Evolutionary conservation across 768 basidiomycete genomes (phyloP), one percentile per base, ranked within the genome.

Genomic region (Lepiota brunneoincarnata): DNA sequence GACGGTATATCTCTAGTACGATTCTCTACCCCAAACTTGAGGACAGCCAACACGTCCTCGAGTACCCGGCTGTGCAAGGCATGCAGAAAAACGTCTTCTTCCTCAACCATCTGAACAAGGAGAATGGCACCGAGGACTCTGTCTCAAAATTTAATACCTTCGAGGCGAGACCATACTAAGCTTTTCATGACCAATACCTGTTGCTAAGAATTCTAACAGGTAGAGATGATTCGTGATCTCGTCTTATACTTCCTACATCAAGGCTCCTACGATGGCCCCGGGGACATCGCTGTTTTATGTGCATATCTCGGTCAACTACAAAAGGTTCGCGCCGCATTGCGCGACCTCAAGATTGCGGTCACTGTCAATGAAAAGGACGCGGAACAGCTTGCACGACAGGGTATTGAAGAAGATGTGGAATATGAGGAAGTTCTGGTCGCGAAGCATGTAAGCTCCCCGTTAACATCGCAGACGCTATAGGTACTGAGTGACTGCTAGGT

Each of bases 81-180:
- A 74, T 91, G 64, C 60, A 68, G 4, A 79, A 81, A 55, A 81
- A 89, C 54, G 69, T 90, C 0, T 88, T 81, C 64, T 91, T 91
- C 69, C 59, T 89, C 49, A 75, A 77, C 9, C 89, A 91, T 56
- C 67, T 63, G 4, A 75, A 89, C 60, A 67, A 63, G 41, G 90
- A 91, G 65, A 82, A 80, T 31, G 77, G 75, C 1, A 68, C 59
- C 7, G 83, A 85, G 6, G 85, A 89, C 17, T 80, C 82, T 0
- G 74, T 74, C 0, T 86, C 83, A 49, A 90, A 85, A 57, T 81
- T 72, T 63, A 91, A 90, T 61, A 68, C 61, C 2, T 86, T 80
- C 50, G 90, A 92, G 77, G 89, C 85, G 45, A 18, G n/a, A n/a
- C n/a, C n/a, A n/a, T n/a, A n/a, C n/a, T n/a, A n/a, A n/a, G n/a